Percentiles rank a stretch among this genome's conserved stretches.
Conservation (phyloP, 1,284 basidiomycete genomes). For the Apiotrichum sp. region DNA sequence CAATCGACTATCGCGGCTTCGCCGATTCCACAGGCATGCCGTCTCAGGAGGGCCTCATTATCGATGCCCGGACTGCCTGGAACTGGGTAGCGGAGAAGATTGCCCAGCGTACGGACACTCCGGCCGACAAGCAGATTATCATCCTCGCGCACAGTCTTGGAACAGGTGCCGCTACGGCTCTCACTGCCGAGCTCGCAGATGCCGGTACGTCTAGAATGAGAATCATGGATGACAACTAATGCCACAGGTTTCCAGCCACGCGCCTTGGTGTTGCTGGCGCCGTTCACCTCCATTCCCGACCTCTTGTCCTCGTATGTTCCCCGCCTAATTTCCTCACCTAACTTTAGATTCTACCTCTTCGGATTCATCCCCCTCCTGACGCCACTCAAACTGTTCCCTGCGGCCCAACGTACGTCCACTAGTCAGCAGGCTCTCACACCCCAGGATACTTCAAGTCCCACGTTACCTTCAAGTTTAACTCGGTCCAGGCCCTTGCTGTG, state of each 20-base stretch:
- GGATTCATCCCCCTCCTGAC: constrained; percentile 32
- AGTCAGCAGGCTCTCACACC: background rate
- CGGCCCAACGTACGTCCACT: constrained; percentile 17
- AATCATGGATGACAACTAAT: background rate
- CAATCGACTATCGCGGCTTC: constrained; percentile 88
- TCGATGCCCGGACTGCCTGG: constrained; percentile 74
- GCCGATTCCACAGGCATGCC: constrained; percentile 77
- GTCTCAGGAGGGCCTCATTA: constrained; percentile 63
- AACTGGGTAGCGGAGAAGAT: constrained; percentile 58
- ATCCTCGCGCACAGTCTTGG: constrained; percentile 74
- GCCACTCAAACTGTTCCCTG: constrained; percentile 28
- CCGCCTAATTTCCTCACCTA: background rate
- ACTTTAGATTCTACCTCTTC: constrained; percentile 32
- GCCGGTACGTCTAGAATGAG: constrained; percentile 20
- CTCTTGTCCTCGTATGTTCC: constrained; percentile 29
- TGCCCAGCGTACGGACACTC: constrained; percentile 1
- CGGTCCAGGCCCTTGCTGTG: constrained; percentile 24
- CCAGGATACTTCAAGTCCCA: constrained; percentile 27
- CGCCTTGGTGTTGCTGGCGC: constrained; percentile 38
- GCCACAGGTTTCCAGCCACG: constrained; percentile 26
- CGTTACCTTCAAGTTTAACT: constrained; percentile 30
- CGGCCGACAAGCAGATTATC: constrained; percentile 27
- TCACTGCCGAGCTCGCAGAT: constrained; percentile 32
- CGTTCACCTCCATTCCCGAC: constrained; percentile 39
- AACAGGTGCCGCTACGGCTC: constrained; percentile 65